These are phyloP conservation scores for Ustilago trichophora DNA, from an alignment of 1,284 basidiomycete genomes.

Conservation along the genomic window DNA sequence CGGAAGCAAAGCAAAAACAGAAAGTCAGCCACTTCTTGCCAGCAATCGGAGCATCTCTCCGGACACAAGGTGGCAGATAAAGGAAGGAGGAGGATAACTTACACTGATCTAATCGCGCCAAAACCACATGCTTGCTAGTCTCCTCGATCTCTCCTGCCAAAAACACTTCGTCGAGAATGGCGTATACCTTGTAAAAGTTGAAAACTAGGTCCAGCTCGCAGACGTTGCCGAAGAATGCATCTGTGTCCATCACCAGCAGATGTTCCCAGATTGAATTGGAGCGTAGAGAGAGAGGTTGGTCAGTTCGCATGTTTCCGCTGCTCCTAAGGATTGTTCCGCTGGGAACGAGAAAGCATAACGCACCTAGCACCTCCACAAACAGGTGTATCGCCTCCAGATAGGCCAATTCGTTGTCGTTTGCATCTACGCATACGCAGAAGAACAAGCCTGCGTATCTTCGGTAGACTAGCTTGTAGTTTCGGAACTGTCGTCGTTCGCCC, in stretches of 20 bases:
- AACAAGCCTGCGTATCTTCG: constrained; percentile 76
- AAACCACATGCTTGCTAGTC: constrained; percentile 94
- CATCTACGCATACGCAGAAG: constrained; percentile 97
- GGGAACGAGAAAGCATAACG: too few relatives aligned
- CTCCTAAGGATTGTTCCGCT: too few relatives aligned
- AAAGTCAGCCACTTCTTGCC: too few relatives aligned
- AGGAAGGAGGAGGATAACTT: too few relatives aligned
- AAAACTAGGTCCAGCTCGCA: constrained; percentile 96
- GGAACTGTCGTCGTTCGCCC: too few relatives aligned
- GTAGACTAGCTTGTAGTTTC: constrained; percentile 63
- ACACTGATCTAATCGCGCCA: constrained; percentile 78
- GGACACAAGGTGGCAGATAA: background rate
- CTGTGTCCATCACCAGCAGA: too few relatives aligned
- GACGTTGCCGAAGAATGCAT: constrained; percentile 97
- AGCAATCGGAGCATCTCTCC: background rate
- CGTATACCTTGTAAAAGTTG: constrained; percentile 98
- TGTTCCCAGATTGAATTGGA: too few relatives aligned
- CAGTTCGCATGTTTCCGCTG: too few relatives aligned
- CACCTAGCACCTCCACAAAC: constrained; percentile 96
- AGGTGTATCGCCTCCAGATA: constrained; percentile 97
- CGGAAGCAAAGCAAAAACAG: too few relatives aligned
- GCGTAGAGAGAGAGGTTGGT: too few relatives aligned
- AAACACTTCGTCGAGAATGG: constrained; percentile 97
- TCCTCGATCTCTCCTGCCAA: constrained; percentile 99
- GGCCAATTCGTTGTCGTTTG: constrained; percentile 96